Conservation (phyloP, 2,329 filamentous ascomycete species). For the Pseudogymnoascus sp. region DNA sequence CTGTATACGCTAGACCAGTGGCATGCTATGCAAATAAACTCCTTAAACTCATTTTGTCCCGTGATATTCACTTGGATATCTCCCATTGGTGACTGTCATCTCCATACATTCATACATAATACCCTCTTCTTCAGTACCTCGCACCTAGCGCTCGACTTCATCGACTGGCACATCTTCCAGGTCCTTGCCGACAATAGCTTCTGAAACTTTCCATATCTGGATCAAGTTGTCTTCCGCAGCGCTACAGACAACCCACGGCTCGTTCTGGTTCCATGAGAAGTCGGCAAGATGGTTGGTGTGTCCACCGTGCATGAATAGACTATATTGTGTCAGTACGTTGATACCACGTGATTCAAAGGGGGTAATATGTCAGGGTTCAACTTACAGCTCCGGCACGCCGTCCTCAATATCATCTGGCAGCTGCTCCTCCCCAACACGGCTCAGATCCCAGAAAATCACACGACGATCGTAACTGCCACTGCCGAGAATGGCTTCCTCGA, state of each 20-base stretch:
- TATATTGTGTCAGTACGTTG: slow-evolving; percentile 31
- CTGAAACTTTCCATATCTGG: slow-evolving; percentile 86
- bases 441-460: slow-evolving; percentile 95
- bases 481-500: slow-evolving; percentile 79
- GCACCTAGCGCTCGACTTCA: slow-evolving; percentile 59
- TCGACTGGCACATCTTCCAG: slow-evolving; percentile 68
- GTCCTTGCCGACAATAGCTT: slow-evolving; percentile 74
- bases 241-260: slow-evolving; percentile 93
- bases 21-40: slow-evolving; percentile 9
- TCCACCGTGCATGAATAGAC: slow-evolving; percentile 96
- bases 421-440: slow-evolving; percentile 87
- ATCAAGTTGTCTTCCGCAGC: slow-evolving; percentile 95
- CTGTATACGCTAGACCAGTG: slow-evolving; percentile 1
- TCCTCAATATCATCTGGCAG: slow-evolving; percentile 92
- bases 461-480: slow-evolving; percentile 89
- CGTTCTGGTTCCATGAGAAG: slow-evolving; percentile 96
- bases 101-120: slow-evolving; percentile 8
- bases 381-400: slow-evolving; percentile 87
- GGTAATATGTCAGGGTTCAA: slow-evolving; percentile 23
- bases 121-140: not conserved
- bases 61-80: slow-evolving; percentile 11
- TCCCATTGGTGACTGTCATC: not conserved
- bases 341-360: slow-evolving; percentile 6
- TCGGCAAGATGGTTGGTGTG: slow-evolving; percentile 96
- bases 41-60: slow-evolving; percentile 2